A percentile compares a stretch with the other conserved stretches of the same genome.
Conservation (phyloP, 305 asterid species). For the Coffea humblotiana region DNA sequence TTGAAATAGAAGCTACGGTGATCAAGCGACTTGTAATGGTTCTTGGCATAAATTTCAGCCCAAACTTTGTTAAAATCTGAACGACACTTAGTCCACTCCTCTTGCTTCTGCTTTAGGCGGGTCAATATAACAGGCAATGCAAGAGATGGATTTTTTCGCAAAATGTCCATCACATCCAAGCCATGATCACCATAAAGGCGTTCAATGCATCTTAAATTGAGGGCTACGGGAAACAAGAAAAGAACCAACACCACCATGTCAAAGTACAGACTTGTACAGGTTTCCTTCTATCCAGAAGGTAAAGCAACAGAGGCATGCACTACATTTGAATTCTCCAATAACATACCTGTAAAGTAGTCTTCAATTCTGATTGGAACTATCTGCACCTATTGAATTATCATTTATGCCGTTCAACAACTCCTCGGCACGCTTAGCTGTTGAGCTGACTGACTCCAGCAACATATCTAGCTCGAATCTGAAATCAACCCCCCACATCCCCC, state of each 20-base stretch:
- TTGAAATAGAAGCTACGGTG: conserved; percentile 99
- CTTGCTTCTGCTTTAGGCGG: conserved; percentile 98
- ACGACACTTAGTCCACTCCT: conserved; percentile 96
- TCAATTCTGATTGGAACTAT: conserved; percentile 63
- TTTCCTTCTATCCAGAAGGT: conserved; percentile 12
- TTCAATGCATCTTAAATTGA: conserved; percentile 91
- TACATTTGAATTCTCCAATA: conserved; percentile 16
- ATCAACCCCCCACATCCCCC: background rate
- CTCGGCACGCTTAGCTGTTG: conserved; percentile 85
- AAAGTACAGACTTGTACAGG: conserved; percentile 16
- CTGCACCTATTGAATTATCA: conserved; percentile 57
- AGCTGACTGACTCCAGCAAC: conserved; percentile 89
- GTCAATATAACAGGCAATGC: conserved; percentile 84
- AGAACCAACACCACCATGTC: conserved; percentile 10
- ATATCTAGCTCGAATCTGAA: conserved; percentile 97
- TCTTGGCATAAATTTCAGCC: conserved; percentile 96
- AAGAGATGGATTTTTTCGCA: conserved; percentile 81
- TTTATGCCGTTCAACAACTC: conserved; percentile 68
- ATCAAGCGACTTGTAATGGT: conserved; percentile 97
- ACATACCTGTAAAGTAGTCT: conserved; percentile 86
- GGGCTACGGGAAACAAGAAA: conserved; percentile 47
- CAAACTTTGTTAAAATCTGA: conserved; percentile 93
- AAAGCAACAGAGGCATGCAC: conserved; percentile 1
- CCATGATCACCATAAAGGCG: conserved; percentile 99
- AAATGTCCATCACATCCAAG: conserved; percentile 89